phyloP scores from a whole-genome alignment of 257 asterid species.

The Solanum gandarillasii region DNA sequence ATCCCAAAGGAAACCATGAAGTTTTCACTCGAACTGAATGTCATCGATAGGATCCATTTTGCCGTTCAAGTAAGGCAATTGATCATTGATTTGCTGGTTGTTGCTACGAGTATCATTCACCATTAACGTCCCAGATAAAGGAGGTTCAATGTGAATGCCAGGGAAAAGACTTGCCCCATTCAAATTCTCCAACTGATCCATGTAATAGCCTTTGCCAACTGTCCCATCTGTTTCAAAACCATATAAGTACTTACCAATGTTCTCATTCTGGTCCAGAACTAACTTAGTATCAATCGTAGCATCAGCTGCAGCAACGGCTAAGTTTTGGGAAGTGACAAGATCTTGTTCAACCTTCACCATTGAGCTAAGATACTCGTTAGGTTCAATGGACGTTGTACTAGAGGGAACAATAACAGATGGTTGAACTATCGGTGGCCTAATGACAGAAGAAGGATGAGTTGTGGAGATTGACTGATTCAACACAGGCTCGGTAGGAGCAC shows the following conservation, averaged over 20 bases:
- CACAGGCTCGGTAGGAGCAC: background rate
- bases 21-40: background rate
- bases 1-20: background rate
- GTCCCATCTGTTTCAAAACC: background rate
- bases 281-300: background rate
- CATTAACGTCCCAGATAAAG: background rate
- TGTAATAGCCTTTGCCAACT: background rate
- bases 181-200: background rate
- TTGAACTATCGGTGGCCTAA: background rate
- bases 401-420: background rate
- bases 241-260: background rate
- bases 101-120: background rate
- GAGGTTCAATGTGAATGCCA: background rate
- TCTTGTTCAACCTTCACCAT: background rate
- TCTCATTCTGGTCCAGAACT: background rate
- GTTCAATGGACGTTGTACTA: background rate
- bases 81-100: background rate
- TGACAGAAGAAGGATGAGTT: background rate
- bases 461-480: background rate
- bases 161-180: background rate
- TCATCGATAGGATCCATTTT: background rate
- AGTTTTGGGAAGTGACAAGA: background rate
- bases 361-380: background rate
- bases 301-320: background rate
- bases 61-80: background rate